Evolutionary conservation across 2,329 filamentous ascomycete genomes (phyloP), one percentile per base, ranked within the genome.

Genomic region (Dothidotthia symphoricarpi): DNA sequence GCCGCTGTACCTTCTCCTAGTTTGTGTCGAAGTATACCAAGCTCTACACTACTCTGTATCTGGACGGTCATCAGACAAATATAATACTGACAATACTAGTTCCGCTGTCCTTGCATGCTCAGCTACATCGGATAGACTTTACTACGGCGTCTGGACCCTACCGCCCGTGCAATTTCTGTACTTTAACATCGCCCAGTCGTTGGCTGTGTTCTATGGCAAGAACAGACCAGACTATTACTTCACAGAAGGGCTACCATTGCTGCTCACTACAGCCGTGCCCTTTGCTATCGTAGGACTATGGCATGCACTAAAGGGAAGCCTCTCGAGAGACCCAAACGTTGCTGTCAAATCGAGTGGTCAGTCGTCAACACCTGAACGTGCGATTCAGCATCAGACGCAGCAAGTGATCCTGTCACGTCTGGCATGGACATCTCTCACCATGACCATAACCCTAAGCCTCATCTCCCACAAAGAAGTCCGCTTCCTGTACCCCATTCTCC

Each of bases 381-480:
- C 40, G 11, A 19, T 28, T 22, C 31, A 39, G 19, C 39, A 47
- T 38, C 5, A 31, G 27, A 39, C 45, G 17, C 30, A 40, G 17
- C 41, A 39, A 16, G 43, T 30, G 13, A 52, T 61, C 22, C 43
- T 63, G n/a, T 14, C 44, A 12, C 48, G 56, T 24, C 54, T 69
- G 12, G 55, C 62, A 29, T 65, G 57, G 49, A 63, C 63, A 19
- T 72, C 80, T 6, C 74, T 84, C 28, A 47, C 83, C 37, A 66
- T 80, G 19, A 85, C 83, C 40, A 69, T 86, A 8, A 62, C 70
- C 1, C 76, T 97, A 24, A 95, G 88, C 1, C 61, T 86, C 31
- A 86, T 97, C 51, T 82, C 88, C 1, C 93, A 98, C 71, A 98
- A 98, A 66, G 93, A 98, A 74, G 87, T 95, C 54, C 88, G 93